These are phyloP conservation scores for Vigna trinervia DNA, from an alignment of 306 rosid species.

Conservation along the genomic window DNA sequence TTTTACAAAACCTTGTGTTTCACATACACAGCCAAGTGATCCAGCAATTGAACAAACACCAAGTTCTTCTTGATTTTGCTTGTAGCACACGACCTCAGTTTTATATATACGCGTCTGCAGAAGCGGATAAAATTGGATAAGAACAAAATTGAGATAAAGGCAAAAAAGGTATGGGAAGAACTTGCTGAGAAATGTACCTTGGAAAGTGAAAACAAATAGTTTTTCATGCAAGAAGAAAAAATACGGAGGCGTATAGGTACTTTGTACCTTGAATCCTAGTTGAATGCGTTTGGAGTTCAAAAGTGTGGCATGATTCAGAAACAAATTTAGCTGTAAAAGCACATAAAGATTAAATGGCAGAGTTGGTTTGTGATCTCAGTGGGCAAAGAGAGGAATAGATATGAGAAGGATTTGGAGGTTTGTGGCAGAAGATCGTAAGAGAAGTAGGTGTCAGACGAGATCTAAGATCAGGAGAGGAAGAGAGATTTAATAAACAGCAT, in stretches of 20 bases:
- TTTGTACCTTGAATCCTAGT: constrained; percentile 75
- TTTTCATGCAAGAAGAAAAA: constrained; percentile 68
- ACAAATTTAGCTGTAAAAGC: constrained; percentile 82
- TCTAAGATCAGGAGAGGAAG: constrained; percentile 58
- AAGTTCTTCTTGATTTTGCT: constrained; percentile 42
- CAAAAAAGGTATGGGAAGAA: constrained; percentile 75
- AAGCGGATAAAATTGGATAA: constrained; percentile 60
- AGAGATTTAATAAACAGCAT: constrained; percentile 58
- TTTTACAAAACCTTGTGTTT: not conserved
- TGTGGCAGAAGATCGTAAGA: constrained; percentile 56
- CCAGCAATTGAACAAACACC: constrained; percentile 32
- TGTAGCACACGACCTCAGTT: constrained; percentile 42
- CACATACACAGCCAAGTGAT: constrained; percentile 50
- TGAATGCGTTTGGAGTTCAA: constrained; percentile 44
- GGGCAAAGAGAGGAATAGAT: constrained; percentile 65
- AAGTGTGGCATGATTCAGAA: constrained; percentile 58
- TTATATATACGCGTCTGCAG: constrained; percentile 41
- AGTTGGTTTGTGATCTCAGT: constrained; percentile 63
- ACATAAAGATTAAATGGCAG: constrained; percentile 64
- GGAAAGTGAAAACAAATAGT: constrained; percentile 58
- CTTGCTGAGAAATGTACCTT: constrained; percentile 54
- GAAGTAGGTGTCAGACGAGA: constrained; percentile 70
- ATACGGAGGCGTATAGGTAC: constrained; percentile 63
- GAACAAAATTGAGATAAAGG: constrained; percentile 56
- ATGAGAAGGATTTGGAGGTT: constrained; percentile 69